A percentile compares a stretch with the other conserved stretches of the same genome.
Evolutionary conservation across 2,329 filamentous ascomycete genomes (phyloP).

Genomic region (Scedosporium apiospermum): DNA sequence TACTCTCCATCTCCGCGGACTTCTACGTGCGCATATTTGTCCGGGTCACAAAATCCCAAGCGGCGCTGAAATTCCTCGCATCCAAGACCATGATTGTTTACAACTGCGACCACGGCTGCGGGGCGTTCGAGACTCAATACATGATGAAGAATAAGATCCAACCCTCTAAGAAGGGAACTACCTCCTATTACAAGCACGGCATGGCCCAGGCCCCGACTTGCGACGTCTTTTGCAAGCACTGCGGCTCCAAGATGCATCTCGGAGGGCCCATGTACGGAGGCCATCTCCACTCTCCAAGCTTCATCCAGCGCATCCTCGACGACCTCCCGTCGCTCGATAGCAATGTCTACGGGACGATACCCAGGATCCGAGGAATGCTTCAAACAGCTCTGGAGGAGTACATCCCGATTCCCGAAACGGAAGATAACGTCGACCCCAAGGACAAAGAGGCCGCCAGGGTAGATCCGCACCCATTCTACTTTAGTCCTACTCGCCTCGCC

Average conservation of each 20-base stretch:
- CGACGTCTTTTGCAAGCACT: constrained; percentile 66
- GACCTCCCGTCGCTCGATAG: constrained; percentile 58
- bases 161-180: constrained; percentile 57
- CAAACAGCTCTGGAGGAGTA: constrained; percentile 76
- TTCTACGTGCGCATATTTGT: constrained; percentile 92
- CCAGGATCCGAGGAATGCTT: constrained; percentile 84
- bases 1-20: constrained; percentile 89
- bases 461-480: constrained; percentile 78
- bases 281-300: constrained; percentile 73
- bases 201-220: constrained; percentile 62
- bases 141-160: constrained; percentile 57
- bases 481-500: constrained; percentile 65
- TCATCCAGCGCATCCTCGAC: constrained; percentile 69
- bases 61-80: constrained; percentile 80
- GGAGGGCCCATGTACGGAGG: constrained; percentile 94
- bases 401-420: constrained; percentile 26
- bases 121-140: constrained; percentile 79
- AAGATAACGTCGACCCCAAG: constrained; percentile 22
- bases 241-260: constrained; percentile 76
- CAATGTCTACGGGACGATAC: constrained; percentile 67
- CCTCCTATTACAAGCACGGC: constrained; percentile 67
- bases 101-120: constrained; percentile 82
- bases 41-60: constrained; percentile 66
- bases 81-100: constrained; percentile 91
- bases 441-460: constrained; percentile 48